A percentile compares a stretch with the other conserved stretches of the same genome.
Evolutionary conservation across 176 grass and related monocot species (phyloP).

Genomic region (Lolium rigidum): DNA sequence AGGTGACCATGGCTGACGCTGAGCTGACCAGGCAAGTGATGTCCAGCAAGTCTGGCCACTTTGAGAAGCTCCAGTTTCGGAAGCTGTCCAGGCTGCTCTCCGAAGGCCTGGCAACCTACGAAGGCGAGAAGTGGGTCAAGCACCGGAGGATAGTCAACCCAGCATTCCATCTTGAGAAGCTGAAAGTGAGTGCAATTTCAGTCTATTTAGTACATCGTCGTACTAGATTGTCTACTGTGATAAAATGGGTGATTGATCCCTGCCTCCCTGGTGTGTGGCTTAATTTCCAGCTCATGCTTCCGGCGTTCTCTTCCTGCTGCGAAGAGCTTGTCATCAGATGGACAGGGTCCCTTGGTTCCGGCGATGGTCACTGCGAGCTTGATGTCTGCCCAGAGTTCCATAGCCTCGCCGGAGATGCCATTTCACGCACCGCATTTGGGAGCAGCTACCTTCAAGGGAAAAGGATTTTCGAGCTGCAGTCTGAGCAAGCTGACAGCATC

Average conservation of each 20-base stretch:
- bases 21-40: constrained; percentile 48
- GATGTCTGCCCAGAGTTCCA: constrained; percentile 6
- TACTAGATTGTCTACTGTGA: neutral
- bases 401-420: neutral
- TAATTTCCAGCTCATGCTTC: neutral
- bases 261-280: neutral
- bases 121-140: constrained; percentile 61
- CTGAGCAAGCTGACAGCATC: neutral
- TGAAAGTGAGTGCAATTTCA: constrained; percentile 43
- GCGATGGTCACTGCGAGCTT: neutral
- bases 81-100: constrained; percentile 5
- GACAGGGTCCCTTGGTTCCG: neutral
- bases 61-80: neutral
- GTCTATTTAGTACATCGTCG: neutral
- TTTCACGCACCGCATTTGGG: neutral
- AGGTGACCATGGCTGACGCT: constrained; percentile 41
- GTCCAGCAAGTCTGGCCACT: constrained; percentile 32
- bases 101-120: neutral
- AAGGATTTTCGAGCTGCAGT: neutral
- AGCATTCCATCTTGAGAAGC: constrained; percentile 64
- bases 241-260: neutral
- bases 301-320: neutral
- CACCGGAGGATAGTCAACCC: constrained; percentile 64
- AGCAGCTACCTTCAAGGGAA: neutral
- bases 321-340: neutral